phyloP scores from a whole-genome alignment of 768 basidiomycete species.

The Mrakia frigida region DNA sequence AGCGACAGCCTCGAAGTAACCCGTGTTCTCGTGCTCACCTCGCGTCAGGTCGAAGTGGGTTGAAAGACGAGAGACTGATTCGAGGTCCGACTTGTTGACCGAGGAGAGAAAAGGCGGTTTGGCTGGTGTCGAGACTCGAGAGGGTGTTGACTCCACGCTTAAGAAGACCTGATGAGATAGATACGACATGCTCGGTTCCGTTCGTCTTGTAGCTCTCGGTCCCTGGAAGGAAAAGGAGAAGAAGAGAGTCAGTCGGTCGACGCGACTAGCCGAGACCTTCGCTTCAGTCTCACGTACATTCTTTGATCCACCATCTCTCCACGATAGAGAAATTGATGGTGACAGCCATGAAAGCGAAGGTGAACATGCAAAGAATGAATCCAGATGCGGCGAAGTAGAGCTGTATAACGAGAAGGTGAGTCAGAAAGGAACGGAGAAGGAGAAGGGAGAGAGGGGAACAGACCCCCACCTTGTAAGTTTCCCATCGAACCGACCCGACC shows the following conservation, averaged over 20 bases:
- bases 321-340: background rate
- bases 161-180: background rate
- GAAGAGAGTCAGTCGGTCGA: background rate
- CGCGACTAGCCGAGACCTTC: background rate
- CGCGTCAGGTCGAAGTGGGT: background rate
- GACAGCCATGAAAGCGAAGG: background rate
- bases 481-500: constrained; percentile 75
- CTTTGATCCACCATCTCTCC: background rate
- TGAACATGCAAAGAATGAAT: background rate
- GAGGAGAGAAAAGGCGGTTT: background rate
- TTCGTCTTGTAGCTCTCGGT: constrained; percentile 1
- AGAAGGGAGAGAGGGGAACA: no score
- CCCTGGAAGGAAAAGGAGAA: background rate
- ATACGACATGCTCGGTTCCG: background rate
- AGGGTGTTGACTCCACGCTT: background rate
- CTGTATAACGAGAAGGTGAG: background rate
- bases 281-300: no score
- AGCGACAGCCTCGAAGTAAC: no score
- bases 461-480: constrained; percentile 50
- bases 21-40: no score
- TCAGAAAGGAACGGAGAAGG: no score
- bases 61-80: background rate
- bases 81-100: background rate
- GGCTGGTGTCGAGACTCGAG: background rate
- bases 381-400: constrained; percentile 46